Evolutionary conservation across 176 grass and related monocot genomes (phyloP), one percentile per base, ranked within the genome.

Genomic region (Aegilops umbellulata): DNA sequence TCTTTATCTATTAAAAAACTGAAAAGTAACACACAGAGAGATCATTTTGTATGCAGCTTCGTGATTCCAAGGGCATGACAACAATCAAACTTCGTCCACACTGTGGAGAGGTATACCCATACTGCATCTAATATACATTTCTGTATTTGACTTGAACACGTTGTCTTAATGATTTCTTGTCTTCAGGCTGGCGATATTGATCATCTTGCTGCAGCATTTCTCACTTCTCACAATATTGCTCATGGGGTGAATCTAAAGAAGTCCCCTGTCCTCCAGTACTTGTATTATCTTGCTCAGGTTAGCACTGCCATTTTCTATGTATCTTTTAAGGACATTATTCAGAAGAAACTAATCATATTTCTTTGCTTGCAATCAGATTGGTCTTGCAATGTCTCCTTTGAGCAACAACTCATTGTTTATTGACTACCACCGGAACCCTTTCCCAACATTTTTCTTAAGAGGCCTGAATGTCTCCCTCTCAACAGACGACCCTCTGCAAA

Each of bases 401-500:
- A 98, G 95, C 82, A 98, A 98, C 91, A 98, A 95, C 65, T 98
- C 93, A 12, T 62, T 95, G 74, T 98, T 98, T 83, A 91, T 98
- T 71, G 91, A 98, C 76, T 98, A 98, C 36, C 95, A 98, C 78
- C 88, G 95, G 70, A 98, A 98, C 84, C 95, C 95, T 55, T 98
- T 98, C 49, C 93, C 88, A 6, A 93, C 83, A 60, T 98, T 95
- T 87, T 98, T 95, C 47, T 72, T 90, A 55, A 89, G 95, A 89
- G 95, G 93, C 58, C 90, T 98, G 76, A 98, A 98, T 64, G 88
- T 98, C 41, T 98, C 95, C 71, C 95, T 98, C 19, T 98, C 93
- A 53, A 98, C 93, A 41, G 95, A 98, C 75, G 95, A 95, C 68
- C 95, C 93, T 63, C 53, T 98, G 76, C 95, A 98, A 95, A 98